A percentile compares a stretch with the other conserved stretches of the same genome.
These are phyloP conservation scores for Xylaria scruposa DNA, from an alignment of 495 filamentous ascomycete species.

Conservation along the genomic window DNA sequence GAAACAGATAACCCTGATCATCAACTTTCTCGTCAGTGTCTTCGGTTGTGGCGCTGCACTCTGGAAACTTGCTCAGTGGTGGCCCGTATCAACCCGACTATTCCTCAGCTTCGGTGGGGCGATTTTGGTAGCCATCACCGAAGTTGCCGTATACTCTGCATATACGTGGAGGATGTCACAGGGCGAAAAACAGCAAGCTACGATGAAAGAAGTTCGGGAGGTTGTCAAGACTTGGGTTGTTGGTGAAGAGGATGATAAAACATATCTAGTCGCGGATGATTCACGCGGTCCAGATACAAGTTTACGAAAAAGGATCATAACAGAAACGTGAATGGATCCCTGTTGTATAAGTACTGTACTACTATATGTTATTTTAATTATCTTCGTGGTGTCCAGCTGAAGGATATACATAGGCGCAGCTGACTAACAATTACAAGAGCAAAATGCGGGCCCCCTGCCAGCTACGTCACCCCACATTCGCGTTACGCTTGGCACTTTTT, in stretches of 20 bases:
- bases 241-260: conserved; percentile 50
- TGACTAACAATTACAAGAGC: not conserved
- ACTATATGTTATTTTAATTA: not conserved
- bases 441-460: not conserved
- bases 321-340: not conserved
- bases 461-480: conserved; percentile 29
- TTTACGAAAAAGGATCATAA: conserved; percentile 20
- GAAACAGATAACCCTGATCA: conserved; percentile 73
- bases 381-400: not conserved
- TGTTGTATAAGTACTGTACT: not conserved
- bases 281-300: not conserved
- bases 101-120: conserved; percentile 74
- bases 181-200: conserved; percentile 70
- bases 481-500: conserved; percentile 22
- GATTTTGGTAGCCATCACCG: conserved; percentile 78
- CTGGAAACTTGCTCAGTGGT: conserved; percentile 74
- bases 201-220: conserved; percentile 72
- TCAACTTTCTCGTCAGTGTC: conserved; percentile 77
- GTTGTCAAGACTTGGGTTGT: conserved; percentile 75
- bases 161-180: conserved; percentile 80
- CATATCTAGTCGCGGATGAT: conserved; percentile 33
- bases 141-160: conserved; percentile 85
- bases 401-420: too few species aligned
- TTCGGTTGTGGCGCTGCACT: conserved; percentile 72
- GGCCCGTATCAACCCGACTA: conserved; percentile 71